Evolutionary conservation across 768 basidiomycete genomes (phyloP).

Genomic region (Leucocoprinus leucothites): DNA sequence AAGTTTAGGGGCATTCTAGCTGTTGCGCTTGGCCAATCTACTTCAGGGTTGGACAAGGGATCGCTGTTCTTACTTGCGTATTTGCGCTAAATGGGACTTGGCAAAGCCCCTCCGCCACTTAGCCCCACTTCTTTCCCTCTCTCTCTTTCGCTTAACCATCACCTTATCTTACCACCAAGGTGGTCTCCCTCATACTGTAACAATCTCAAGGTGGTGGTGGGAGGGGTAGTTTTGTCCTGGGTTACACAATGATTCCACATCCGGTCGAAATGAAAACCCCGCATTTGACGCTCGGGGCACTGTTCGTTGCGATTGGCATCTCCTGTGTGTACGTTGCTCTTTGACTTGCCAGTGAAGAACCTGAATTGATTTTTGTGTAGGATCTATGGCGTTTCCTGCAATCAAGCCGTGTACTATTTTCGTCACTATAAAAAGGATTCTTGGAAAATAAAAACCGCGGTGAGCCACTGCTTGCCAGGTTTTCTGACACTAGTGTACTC

Average conservation of each 20-base stretch:
- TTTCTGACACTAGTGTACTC: no score
- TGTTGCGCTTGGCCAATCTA: no score
- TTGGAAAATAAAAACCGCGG: constrained; percentile 6
- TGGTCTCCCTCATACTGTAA: no score
- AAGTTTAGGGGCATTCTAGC: no score
- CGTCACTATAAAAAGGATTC: constrained; percentile 7
- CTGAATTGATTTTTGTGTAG: background rate
- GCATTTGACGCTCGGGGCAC: constrained; percentile 7
- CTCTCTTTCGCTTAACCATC: no score
- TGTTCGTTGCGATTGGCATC: constrained; percentile 11
- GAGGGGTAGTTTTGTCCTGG: background rate
- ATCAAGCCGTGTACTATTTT: constrained; percentile 14
- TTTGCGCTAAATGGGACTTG: no score
- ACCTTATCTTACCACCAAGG: no score
- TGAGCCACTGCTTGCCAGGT: background rate
- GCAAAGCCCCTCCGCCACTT: no score
- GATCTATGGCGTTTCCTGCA: constrained; percentile 13
- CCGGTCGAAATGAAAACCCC: background rate
- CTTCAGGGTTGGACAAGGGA: no score
- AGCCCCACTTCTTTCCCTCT: no score
- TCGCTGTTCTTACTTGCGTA: no score
- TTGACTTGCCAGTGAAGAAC: background rate
- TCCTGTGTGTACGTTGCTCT: constrained; percentile 7
- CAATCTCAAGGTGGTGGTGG: background rate
- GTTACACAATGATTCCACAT: background rate